phyloP scores from a whole-genome alignment of 2,329 filamentous ascomycete genomes.

The Colletotrichum graminicola region DNA sequence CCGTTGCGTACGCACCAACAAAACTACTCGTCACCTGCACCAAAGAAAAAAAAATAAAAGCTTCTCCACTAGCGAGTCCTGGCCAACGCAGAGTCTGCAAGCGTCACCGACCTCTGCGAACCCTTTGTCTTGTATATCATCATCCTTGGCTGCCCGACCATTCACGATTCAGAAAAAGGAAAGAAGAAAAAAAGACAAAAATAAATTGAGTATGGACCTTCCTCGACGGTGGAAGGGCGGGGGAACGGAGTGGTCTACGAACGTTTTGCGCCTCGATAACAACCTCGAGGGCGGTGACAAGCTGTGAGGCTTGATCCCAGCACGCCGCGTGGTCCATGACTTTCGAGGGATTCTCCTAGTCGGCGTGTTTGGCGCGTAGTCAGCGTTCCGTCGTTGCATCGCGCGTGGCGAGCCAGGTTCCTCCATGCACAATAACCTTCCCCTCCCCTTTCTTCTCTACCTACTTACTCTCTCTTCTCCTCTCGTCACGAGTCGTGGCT shows the following conservation, averaged over 20 bases:
- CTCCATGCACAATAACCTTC: conserved; percentile 11
- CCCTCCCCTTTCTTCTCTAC: background rate
- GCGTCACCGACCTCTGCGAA: background rate
- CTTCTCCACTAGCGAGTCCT: background rate
- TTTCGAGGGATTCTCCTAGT: conserved; percentile 9
- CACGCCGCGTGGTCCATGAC: conserved; percentile 22
- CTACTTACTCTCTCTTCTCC: background rate
- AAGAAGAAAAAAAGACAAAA: background rate
- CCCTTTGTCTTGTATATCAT: background rate
- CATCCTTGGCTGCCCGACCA: conserved; percentile 2
- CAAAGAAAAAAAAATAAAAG: too few relatives aligned
- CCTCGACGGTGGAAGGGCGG: background rate
- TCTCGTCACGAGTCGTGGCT: conserved; percentile 35
- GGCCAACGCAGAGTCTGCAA: too few relatives aligned
- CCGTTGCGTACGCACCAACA: background rate
- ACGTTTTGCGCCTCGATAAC: conserved; percentile 17
- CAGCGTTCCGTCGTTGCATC: conserved; percentile 18
- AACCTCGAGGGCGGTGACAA: conserved; percentile 2
- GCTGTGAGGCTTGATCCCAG: conserved; percentile 21
- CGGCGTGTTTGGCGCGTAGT: conserved; percentile 18
- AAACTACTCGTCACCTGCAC: background rate
- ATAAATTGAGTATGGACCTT: background rate
- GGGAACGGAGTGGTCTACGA: background rate
- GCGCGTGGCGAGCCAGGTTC: conserved; percentile 26
- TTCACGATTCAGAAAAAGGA: background rate